Conservation (phyloP, 805 yeast genomes). For the Spencermartinsiella europaea region DNA sequence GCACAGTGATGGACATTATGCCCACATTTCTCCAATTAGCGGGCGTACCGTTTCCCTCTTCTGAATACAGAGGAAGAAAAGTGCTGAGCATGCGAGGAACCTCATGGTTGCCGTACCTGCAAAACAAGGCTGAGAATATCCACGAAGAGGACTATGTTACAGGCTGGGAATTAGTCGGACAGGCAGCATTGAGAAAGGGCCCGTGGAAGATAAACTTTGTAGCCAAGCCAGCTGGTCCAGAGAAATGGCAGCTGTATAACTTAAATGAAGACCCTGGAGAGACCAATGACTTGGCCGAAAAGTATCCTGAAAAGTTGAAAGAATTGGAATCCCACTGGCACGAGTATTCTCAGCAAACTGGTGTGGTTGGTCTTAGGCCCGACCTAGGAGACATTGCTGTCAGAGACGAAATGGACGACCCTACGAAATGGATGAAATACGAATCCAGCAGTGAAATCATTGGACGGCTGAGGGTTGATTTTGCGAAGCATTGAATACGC, state of each 20-base stretch:
- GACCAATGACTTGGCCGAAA: constrained; percentile 39
- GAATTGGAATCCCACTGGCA: constrained; percentile 37
- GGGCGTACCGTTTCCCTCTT: constrained; percentile 26
- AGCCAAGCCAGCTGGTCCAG: constrained; percentile 46
- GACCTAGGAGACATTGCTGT: background rate
- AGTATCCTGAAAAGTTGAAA: constrained; percentile 27
- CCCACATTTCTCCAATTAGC: constrained; percentile 53
- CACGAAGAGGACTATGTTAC: constrained; percentile 4
- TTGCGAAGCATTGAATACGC: too few relatives aligned
- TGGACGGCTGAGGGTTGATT: constrained; percentile 3
- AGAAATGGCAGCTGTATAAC: constrained; percentile 42
- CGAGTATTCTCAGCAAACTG: constrained; percentile 38
- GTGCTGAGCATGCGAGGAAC: constrained; percentile 44
- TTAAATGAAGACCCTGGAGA: constrained; percentile 47
- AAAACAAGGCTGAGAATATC: background rate
- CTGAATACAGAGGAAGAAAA: constrained; percentile 37
- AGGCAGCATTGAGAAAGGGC: constrained; percentile 51
- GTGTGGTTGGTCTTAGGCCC: constrained; percentile 2
- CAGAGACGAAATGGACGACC: constrained; percentile 6
- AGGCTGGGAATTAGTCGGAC: constrained; percentile 58
- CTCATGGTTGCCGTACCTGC: constrained; percentile 33
- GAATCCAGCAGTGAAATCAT: background rate
- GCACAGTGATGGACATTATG: constrained; percentile 55
- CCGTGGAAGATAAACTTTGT: constrained; percentile 43
- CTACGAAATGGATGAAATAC: constrained; percentile 6